Base-by-base conservation (phyloP, 2,329 filamentous ascomycete genomes). In the Anthostomella pinea region DNA sequence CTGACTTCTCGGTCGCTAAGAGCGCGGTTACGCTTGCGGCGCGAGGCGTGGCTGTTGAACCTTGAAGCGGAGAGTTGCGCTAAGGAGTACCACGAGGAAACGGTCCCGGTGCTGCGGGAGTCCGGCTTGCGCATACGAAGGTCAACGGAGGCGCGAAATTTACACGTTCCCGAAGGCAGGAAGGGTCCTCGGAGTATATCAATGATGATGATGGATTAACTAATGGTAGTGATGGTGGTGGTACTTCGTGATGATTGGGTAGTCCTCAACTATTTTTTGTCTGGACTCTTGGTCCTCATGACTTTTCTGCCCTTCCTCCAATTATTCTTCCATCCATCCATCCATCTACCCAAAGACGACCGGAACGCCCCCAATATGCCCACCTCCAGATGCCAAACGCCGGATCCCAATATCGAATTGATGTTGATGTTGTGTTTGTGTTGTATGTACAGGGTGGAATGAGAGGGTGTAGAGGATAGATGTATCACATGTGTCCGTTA, bases 1-100 rank as follows among this genome's bases (percentile, higher is more conserved):
- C 69, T 6, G 66, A 72, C 51, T 74, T 68, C 60, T 59, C 57
- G 19, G 63, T 62, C 16, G 67, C 69, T n/a, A 65, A 63, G 49
- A n/a, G n/a, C n/a, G n/a, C n/a, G n/a, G n/a, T n/a, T n/a, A n/a
- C n/a, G n/a, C n/a, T n/a, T 73, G 32, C 57, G 65, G 8, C 60
- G 69, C 23, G 69, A 73, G 45, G 65, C 63, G 34, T 74, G 70
- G 70, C 57, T 75, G 7, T 57, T 73, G 15, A 56, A 62, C 24
- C 70, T 72, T 45, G 70, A 76, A 46, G 65, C 69, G 17, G 70
- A 75, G 54, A 58, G 53, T 21, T 63, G 72, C 43, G 67, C 69
- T 1, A 66, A 70, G 42, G 57, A 62, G 24, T 56, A 60, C 21
- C 69, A 59, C 24, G 50, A 45, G 25, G 38, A 35, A 13, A 59